Base-by-base conservation (phyloP, 495 filamentous ascomycete species). In the Evansstolkia leycettana region DNA sequence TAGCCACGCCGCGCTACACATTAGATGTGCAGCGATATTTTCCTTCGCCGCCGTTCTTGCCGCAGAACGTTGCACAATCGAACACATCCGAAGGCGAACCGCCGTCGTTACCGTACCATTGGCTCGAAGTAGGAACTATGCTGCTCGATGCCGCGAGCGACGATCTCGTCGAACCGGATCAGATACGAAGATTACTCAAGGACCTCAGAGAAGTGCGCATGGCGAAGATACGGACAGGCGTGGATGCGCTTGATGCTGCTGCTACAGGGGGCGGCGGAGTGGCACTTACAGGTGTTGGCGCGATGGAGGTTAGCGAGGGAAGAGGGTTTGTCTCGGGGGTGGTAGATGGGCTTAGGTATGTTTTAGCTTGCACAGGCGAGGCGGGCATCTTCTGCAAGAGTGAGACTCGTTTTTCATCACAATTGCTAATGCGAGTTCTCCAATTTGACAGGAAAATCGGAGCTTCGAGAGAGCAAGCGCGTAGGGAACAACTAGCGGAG, bases 301-400 rank as follows among this genome's bases (percentile, higher is more conserved):
- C 79, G 2, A 82, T 98, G 79, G 90, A 98, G 66, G 55, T 95
- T 34, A 75, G 79, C 0, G 92, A 95, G 56, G 80, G 78, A 33
- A 72, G 90, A 45, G 82, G 73, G 0, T 95, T 95, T 50, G 73
- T 95, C 45, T 52, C 73, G 16, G 82, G 82, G 1, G 84, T 94
- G 7, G 77, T 95, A 42, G 89, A 98, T 60, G 82, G 80, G 17
- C 68, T 96, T 43, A 70, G 89, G 68, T 64, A 62, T 47, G 52
- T 48, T 24, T 7, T 28, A 11, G 12, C 7, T 17, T 25, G 13
- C 2, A 4, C n/a, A n/a, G n/a, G n/a, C n/a, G n/a, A n/a, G 20
- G 4, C 4, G 4, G 20, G 27, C 27, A n/a, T 29, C 13, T 5
- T 29, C 5, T 29, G 5, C 11, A 5, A 5, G 10, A 29, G 5